These are phyloP conservation scores for Starmera amethionina DNA, from an alignment of 805 yeast genomes.

Conservation along the genomic window DNA sequence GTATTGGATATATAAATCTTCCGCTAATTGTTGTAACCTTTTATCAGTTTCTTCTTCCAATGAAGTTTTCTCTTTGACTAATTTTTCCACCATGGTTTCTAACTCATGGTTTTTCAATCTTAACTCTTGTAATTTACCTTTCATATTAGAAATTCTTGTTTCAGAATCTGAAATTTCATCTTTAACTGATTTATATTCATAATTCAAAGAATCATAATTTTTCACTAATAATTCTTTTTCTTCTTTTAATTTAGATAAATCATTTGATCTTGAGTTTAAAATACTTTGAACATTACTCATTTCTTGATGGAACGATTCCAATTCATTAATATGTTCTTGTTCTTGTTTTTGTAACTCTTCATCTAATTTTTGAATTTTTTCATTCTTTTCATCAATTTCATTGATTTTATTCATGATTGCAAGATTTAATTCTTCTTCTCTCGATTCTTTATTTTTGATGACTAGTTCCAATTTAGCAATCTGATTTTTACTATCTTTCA, in stretches of 20 bases:
- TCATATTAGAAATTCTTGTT: constrained; percentile 12
- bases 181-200: constrained; percentile 15
- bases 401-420: constrained; percentile 2
- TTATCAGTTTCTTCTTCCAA: constrained; percentile 42
- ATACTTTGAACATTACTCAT: constrained; percentile 23
- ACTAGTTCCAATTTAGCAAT: constrained; percentile 3
- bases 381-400: constrained; percentile 11
- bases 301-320: constrained; percentile 25
- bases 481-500: constrained; percentile 6
- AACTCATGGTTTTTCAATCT: constrained; percentile 12
- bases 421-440: not conserved
- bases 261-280: constrained; percentile 20
- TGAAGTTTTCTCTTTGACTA: constrained; percentile 23
- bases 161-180: constrained; percentile 17
- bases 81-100: constrained; percentile 16
- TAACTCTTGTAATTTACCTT: constrained; percentile 10
- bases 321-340: constrained; percentile 25
- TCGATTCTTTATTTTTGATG: not conserved
- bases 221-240: constrained; percentile 17
- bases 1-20: constrained; percentile 62
- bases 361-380: constrained; percentile 19
- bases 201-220: constrained; percentile 16
- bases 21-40: constrained; percentile 53
- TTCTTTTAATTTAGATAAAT: constrained; percentile 15
- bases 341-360: constrained; percentile 22